Conservation (phyloP, 148 eudicot genomes). For the Hydrangea macrophylla region DNA sequence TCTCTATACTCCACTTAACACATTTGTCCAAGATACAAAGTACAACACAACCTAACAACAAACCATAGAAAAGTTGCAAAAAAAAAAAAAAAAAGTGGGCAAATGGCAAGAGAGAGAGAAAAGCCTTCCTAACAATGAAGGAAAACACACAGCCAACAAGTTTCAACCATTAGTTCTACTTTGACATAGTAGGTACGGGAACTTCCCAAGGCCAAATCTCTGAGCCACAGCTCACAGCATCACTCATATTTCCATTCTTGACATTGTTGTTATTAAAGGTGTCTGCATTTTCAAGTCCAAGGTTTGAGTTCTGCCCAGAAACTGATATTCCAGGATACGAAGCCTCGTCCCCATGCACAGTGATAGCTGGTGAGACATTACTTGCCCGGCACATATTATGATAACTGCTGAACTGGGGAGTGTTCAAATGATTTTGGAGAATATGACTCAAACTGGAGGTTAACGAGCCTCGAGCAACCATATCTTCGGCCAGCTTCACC, state of each 20-base stretch:
- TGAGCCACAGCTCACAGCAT: slow-evolving; percentile 28
- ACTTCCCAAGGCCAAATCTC: slow-evolving; percentile 43
- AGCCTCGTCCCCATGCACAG: slow-evolving; percentile 36
- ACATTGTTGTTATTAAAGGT: slow-evolving; percentile 21
- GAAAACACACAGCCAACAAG: too few species aligned
- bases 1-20: too few species aligned
- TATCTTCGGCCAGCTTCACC: slow-evolving; percentile 74
- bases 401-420: slow-evolving; percentile 29
- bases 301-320: slow-evolving; percentile 19
- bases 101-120: too few species aligned
- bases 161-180: too few species aligned
- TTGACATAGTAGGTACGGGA: slow-evolving; percentile 18
- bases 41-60: too few species aligned
- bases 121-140: too few species aligned
- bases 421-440: slow-evolving; percentile 41
- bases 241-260: slow-evolving; percentile 23
- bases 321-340: slow-evolving; percentile 23
- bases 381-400: slow-evolving; percentile 25
- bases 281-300: slow-evolving; percentile 21
- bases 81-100: too few species aligned
- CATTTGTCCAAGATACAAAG: too few species aligned
- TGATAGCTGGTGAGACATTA: slow-evolving; percentile 31
- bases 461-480: slow-evolving; percentile 63
- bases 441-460: slow-evolving; percentile 54
- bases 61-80: too few species aligned